A percentile compares a stretch with the other conserved stretches of the same genome.
Conservation (phyloP, 2,329 filamentous ascomycete species). For the Fusarium luffae region DNA sequence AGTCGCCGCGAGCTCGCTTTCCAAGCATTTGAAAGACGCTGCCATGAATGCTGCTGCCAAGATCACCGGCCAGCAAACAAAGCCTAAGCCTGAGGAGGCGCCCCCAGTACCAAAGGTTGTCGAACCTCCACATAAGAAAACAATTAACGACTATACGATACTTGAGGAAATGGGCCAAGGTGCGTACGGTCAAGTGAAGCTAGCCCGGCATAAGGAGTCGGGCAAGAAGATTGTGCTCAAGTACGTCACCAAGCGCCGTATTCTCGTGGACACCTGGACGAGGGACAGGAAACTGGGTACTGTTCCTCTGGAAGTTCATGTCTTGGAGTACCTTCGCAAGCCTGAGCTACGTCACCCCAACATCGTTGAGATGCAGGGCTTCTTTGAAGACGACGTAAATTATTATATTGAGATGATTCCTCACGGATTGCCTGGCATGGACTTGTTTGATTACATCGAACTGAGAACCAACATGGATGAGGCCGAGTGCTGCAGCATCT, state of each 20-base stretch:
- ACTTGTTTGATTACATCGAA: slow-evolving; percentile 99
- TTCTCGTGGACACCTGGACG: slow-evolving; percentile 98
- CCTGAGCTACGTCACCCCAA: slow-evolving; percentile 75
- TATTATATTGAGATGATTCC: slow-evolving; percentile 99
- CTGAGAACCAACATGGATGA: slow-evolving; percentile 97
- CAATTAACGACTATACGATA: slow-evolving; percentile 89
- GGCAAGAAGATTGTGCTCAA: slow-evolving; percentile 92
- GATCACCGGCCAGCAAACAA: slow-evolving; percentile 57
- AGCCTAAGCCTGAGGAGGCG: slow-evolving; percentile 49
- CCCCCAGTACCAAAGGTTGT: slow-evolving; percentile 51
- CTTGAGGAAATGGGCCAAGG: slow-evolving; percentile 99
- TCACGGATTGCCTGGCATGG: slow-evolving; percentile 95
- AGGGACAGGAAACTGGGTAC: slow-evolving; percentile 92
- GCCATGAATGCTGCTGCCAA: slow-evolving; percentile 66
- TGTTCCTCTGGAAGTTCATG: slow-evolving; percentile 96
- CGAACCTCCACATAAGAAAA: slow-evolving; percentile 72
- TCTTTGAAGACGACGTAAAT: slow-evolving; percentile 84
- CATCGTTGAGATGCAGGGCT: slow-evolving; percentile 78
- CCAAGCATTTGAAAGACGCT: slow-evolving; percentile 67
- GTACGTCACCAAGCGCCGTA: slow-evolving; percentile 96
- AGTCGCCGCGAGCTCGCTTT: slow-evolving; percentile 61
- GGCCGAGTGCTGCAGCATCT: slow-evolving; percentile 91
- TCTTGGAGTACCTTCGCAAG: slow-evolving; percentile 88
- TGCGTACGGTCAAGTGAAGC: slow-evolving; percentile 96
- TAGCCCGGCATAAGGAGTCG: slow-evolving; percentile 85